These are phyloP conservation scores for Scheffersomyces cryptocercus DNA, from an alignment of 1,139 yeast species.

Conservation along the genomic window DNA sequence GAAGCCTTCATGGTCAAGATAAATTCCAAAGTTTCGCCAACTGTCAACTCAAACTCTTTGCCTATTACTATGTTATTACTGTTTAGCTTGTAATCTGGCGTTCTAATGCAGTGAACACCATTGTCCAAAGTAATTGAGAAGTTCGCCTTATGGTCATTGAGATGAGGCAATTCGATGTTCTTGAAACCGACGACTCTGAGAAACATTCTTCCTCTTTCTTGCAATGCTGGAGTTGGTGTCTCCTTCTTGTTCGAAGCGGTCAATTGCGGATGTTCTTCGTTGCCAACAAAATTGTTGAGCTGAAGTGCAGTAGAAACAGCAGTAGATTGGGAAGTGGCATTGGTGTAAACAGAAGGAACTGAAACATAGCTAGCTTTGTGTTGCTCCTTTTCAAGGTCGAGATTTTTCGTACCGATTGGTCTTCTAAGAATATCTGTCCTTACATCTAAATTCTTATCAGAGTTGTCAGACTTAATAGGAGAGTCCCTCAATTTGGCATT, in stretches of 20 bases:
- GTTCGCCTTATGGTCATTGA: slow-evolving; percentile 56
- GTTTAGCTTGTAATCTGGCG: slow-evolving; percentile 59
- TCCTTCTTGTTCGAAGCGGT: slow-evolving; percentile 4
- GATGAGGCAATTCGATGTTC: slow-evolving; percentile 58
- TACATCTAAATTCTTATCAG: not conserved
- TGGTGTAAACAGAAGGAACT: slow-evolving; percentile 28
- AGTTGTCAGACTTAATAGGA: not conserved
- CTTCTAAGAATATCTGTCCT: too few species aligned
- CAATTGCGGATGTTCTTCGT: not conserved
- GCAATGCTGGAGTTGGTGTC: slow-evolving; percentile 4
- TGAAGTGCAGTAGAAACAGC: slow-evolving; percentile 8
- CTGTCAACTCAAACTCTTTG: slow-evolving; percentile 85
- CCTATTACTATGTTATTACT: slow-evolving; percentile 49
- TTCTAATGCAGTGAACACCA: slow-evolving; percentile 83
- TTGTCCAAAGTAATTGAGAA: slow-evolving; percentile 80
- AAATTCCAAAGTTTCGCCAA: slow-evolving; percentile 64
- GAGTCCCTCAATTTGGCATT: slow-evolving; percentile 28
- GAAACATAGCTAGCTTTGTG: slow-evolving; percentile 28
- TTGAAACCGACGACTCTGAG: slow-evolving; percentile 62
- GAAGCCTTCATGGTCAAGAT: slow-evolving; percentile 71
- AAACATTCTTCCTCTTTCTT: slow-evolving; percentile 77
- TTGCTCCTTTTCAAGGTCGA: not conserved
- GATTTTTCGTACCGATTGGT: too few species aligned
- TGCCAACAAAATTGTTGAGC: not conserved
- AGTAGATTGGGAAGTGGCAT: slow-evolving; percentile 12